Evolutionary conservation across 768 basidiomycete species (phyloP).

Genomic region (Leucosporidium yakuticum): DNA sequence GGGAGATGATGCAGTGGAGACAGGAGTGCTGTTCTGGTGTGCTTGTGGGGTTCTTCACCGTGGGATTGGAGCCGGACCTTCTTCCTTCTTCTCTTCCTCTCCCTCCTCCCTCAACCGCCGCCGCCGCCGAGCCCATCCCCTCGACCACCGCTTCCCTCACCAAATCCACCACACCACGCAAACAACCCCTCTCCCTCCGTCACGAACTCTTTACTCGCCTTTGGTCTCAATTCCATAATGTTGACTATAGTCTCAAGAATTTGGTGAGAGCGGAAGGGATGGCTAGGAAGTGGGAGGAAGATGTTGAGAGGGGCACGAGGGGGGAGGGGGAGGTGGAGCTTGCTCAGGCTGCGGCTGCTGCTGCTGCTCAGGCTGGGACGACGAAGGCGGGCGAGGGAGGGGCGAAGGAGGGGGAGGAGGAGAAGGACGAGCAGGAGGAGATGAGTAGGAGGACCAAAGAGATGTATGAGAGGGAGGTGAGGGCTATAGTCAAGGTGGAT

Average conservation of each 20-base stretch:
- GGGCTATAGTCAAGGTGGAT: not conserved
- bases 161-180: not conserved
- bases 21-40: slow-evolving; percentile 90
- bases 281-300: slow-evolving; percentile 6
- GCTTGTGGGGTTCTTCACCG: slow-evolving; percentile 87
- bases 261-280: not conserved
- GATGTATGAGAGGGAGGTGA: not conserved
- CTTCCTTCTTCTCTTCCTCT: no score
- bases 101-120: slow-evolving; percentile 32
- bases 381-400: not conserved
- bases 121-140: not conserved
- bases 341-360: not conserved
- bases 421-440: not conserved
- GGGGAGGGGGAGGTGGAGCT: not conserved
- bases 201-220: slow-evolving; percentile 32
- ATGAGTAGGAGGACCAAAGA: not conserved
- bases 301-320: not conserved
- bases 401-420: not conserved
- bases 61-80: slow-evolving; percentile 27
- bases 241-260: slow-evolving; percentile 25
- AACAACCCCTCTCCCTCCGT: slow-evolving; percentile 7
- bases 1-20: slow-evolving; percentile 93
- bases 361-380: no score
- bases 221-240: slow-evolving; percentile 38
- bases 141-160: not conserved